phyloP scores from a whole-genome alignment of 2,329 filamentous ascomycete species.

The Ophiostoma piceae region DNA sequence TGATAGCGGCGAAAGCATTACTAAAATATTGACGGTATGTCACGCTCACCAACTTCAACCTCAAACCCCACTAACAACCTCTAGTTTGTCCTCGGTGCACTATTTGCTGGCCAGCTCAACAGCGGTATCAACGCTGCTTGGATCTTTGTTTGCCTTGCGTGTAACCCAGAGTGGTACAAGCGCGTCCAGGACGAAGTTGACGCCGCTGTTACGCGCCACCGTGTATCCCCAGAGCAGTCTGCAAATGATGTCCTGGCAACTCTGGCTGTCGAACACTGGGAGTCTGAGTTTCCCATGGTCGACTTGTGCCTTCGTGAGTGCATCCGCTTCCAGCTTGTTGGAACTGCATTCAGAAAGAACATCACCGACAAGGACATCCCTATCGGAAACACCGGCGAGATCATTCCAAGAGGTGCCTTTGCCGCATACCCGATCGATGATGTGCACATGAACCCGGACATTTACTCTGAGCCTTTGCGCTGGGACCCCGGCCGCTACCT shows the following conservation, averaged over 20 bases:
- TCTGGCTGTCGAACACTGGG: slow-evolving; percentile 50
- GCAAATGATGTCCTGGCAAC: slow-evolving; percentile 38
- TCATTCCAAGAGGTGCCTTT: slow-evolving; percentile 46
- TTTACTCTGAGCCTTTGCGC: slow-evolving; percentile 44
- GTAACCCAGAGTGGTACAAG: slow-evolving; percentile 43
- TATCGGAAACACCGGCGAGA: slow-evolving; percentile 37
- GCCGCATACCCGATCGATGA: slow-evolving; percentile 46
- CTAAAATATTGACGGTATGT: slow-evolving; percentile 40
- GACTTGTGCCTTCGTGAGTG: slow-evolving; percentile 49
- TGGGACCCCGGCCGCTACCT: slow-evolving; percentile 50
- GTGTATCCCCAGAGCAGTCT: slow-evolving; percentile 32
- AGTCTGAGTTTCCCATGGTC: slow-evolving; percentile 48
- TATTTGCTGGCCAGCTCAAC: slow-evolving; percentile 56
- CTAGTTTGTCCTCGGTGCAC: slow-evolving; percentile 47
- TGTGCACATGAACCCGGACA: slow-evolving; percentile 42
- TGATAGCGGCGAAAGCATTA: slow-evolving; percentile 44
- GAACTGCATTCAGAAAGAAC: slow-evolving; percentile 50
- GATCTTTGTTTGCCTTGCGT: slow-evolving; percentile 47
- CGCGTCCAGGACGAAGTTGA: slow-evolving; percentile 46
- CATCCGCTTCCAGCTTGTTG: slow-evolving; percentile 47
- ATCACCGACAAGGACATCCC: slow-evolving; percentile 41
- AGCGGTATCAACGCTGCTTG: slow-evolving; percentile 51
- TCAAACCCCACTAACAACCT: slow-evolving; percentile 7
- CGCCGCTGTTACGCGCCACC: slow-evolving; percentile 40
- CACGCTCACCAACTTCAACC: no score